phyloP scores from a whole-genome alignment of 352 stramenopile genomes.

The Pythium pyrilobum region DNA sequence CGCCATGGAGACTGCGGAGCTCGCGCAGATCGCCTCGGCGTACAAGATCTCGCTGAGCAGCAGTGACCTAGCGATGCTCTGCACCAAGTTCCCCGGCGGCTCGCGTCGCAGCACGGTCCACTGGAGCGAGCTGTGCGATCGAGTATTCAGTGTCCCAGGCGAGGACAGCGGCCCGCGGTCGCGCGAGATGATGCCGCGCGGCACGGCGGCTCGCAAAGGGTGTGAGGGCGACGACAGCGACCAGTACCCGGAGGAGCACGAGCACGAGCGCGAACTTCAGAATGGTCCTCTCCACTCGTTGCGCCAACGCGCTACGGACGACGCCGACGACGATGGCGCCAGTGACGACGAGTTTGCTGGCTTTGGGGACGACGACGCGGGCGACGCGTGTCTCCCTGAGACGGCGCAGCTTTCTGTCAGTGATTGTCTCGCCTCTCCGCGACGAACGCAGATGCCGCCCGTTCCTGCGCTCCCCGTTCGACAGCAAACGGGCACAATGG shows the following conservation, averaged over 20 bases:
- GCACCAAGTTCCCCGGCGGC: background rate
- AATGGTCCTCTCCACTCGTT: too few relatives aligned
- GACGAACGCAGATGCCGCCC: too few relatives aligned
- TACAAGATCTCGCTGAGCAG: conserved; percentile 8
- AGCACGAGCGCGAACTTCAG: too few relatives aligned
- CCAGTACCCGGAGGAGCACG: background rate
- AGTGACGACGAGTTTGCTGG: conserved; percentile 3
- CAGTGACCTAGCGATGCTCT: conserved; percentile 6
- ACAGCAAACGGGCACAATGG: too few relatives aligned
- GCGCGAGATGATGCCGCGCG: too few relatives aligned
- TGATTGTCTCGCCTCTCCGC: background rate
- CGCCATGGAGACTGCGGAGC: background rate
- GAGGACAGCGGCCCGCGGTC: background rate
- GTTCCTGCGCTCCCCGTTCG: too few relatives aligned
- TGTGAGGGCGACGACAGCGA: conserved; percentile 1
- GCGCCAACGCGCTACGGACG: background rate
- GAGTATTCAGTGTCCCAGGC: conserved; percentile 10
- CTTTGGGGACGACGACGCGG: background rate
- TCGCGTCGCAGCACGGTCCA: background rate
- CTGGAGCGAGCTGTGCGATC: conserved; percentile 20
- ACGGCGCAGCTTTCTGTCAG: too few relatives aligned
- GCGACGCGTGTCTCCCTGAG: background rate
- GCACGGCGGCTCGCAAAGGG: too few relatives aligned
- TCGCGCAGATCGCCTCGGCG: background rate
- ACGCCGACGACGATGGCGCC: background rate